Percentiles rank a stretch among this genome's conserved stretches.
phyloP scores from a whole-genome alignment of 2,329 filamentous ascomycete species.

The Talaromyces marneffei region DNA sequence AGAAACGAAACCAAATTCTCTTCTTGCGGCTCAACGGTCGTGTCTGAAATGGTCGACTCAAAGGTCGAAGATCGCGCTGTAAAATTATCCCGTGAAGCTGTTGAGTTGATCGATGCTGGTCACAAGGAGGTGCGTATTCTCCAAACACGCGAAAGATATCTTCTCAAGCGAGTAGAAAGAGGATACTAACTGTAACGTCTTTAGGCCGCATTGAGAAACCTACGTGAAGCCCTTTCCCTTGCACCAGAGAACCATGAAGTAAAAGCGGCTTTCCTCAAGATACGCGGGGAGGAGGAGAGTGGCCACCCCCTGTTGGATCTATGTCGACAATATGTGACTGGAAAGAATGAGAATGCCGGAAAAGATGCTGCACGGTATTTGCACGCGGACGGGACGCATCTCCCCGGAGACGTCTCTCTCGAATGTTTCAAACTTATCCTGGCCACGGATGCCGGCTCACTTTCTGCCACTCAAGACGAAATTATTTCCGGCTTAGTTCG shows the following conservation, averaged over 20 bases:
- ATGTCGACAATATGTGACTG: slow-evolving; percentile 38
- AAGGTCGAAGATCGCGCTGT: slow-evolving; percentile 43
- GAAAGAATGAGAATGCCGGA: slow-evolving; percentile 39
- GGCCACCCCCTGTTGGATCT: slow-evolving; percentile 41
- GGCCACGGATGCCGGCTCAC: slow-evolving; percentile 28
- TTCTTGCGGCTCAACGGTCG: slow-evolving; percentile 5
- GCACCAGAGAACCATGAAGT: slow-evolving; percentile 42
- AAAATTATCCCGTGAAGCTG: slow-evolving; percentile 42
- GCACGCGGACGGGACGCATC: slow-evolving; percentile 38
- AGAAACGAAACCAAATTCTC: neutral
- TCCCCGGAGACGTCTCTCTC: slow-evolving; percentile 38
- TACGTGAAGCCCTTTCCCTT: slow-evolving; percentile 45
- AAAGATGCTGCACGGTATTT: slow-evolving; percentile 42
- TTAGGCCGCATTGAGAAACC: slow-evolving; percentile 43
- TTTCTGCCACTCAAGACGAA: slow-evolving; percentile 41
- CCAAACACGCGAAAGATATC: neutral
- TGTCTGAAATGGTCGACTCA: slow-evolving; percentile 36
- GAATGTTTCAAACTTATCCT: slow-evolving; percentile 42
- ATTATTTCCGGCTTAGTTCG: slow-evolving; percentile 43
- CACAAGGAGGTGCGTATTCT: slow-evolving; percentile 39
- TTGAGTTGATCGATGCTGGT: slow-evolving; percentile 42
- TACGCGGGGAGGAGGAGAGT: slow-evolving; percentile 38
- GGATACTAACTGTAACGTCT: slow-evolving; percentile 11
- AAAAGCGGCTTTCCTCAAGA: slow-evolving; percentile 41
- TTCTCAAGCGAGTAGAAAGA: neutral